phyloP scores from a whole-genome alignment of 805 yeast species.

The Nakazawaea populi region DNA sequence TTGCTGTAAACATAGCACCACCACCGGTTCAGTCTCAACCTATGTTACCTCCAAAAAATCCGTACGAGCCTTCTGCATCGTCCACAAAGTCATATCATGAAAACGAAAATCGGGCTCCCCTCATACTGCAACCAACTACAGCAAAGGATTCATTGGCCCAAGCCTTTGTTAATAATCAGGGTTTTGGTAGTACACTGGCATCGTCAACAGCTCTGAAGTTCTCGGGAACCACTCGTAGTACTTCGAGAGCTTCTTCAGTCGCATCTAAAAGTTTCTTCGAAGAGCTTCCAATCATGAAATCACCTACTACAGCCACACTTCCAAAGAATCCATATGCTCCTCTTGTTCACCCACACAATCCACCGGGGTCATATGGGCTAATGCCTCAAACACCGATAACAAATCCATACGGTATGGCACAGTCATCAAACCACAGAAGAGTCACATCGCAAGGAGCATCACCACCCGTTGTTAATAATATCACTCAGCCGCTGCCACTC shows the following conservation, averaged over 20 bases:
- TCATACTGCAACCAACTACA: slow-evolving; percentile 1
- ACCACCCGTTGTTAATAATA: background rate
- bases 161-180: background rate
- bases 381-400: background rate
- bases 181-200: background rate
- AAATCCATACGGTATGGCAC: slow-evolving; percentile 5
- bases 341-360: background rate
- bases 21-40: background rate
- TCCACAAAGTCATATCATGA: slow-evolving; percentile 1
- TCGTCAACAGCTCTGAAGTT: background rate
- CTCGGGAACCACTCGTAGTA: background rate
- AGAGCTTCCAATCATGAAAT: slow-evolving; percentile 6
- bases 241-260: slow-evolving; percentile 5
- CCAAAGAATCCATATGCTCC: slow-evolving; percentile 10
- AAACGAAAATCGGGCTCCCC: background rate
- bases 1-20: background rate
- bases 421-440: slow-evolving; percentile 1
- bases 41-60: slow-evolving; percentile 7
- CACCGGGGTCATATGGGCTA: background rate
- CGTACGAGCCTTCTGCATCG: slow-evolving; percentile 6
- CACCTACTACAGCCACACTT: background rate
- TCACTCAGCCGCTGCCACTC: background rate
- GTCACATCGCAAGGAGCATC: slow-evolving; percentile 2
- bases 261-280: slow-evolving; percentile 9
- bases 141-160: slow-evolving; percentile 5